Evolutionary conservation across 352 stramenopile species (phyloP).

Genomic region (Phytopythium vexans): DNA sequence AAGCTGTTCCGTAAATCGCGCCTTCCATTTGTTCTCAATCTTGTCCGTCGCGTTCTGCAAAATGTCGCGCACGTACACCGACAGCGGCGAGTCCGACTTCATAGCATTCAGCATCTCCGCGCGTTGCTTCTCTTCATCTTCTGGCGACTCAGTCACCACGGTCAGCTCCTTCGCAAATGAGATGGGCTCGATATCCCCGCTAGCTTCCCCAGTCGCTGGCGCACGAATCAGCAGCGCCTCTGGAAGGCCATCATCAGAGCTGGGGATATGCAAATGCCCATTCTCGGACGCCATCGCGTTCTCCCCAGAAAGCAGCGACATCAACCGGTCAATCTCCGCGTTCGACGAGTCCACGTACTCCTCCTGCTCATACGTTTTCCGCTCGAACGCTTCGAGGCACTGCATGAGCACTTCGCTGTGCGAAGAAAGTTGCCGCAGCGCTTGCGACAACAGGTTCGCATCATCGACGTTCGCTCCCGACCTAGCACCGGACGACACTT

Average conservation of each 20-base stretch:
- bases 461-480: constrained; percentile 42
- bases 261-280: constrained; percentile 1
- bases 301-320: constrained; percentile 26
- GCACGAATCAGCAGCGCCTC: constrained; percentile 1
- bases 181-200: constrained; percentile 1
- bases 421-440: constrained; percentile 31
- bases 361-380: constrained; percentile 36
- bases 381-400: constrained; percentile 45
- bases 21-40: constrained; percentile 83
- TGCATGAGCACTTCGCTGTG: constrained; percentile 48
- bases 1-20: constrained; percentile 63
- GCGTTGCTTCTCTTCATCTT: constrained; percentile 30
- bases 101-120: constrained; percentile 35
- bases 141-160: constrained; percentile 4
- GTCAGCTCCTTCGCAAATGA: not conserved
- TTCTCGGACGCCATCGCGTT: constrained; percentile 10
- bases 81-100: constrained; percentile 64
- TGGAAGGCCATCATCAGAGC: constrained; percentile 1
- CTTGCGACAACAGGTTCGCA: constrained; percentile 46
- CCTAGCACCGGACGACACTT: constrained; percentile 17
- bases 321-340: constrained; percentile 44
- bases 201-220: constrained; percentile 2
- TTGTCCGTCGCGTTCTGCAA: constrained; percentile 74
- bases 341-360: constrained; percentile 37
- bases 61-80: constrained; percentile 69